Conservation (phyloP, 495 filamentous ascomycete genomes). For the Podospora australis region DNA sequence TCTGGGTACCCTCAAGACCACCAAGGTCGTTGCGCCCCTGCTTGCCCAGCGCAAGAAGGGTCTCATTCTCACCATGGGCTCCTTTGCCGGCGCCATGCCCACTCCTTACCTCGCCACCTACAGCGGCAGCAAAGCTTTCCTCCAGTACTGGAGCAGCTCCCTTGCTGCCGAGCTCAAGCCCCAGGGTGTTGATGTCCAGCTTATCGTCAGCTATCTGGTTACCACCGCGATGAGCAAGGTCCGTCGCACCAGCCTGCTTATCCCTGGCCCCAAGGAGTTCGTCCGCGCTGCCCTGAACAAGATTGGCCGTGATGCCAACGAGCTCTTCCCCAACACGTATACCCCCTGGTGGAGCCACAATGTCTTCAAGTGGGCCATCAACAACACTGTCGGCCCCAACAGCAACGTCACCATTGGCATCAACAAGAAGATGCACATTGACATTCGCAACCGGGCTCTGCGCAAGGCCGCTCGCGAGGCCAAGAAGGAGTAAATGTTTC, state of each 20-base stretch:
- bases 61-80: constrained; percentile 94
- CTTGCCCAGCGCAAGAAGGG: constrained; percentile 79
- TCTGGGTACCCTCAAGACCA: constrained; percentile 77
- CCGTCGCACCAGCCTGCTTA: constrained; percentile 61
- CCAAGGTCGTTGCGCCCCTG: constrained; percentile 73
- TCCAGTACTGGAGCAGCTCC: constrained; percentile 91
- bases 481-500: constrained; percentile 46
- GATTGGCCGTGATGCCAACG: constrained; percentile 72
- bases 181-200: constrained; percentile 73
- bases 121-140: constrained; percentile 95
- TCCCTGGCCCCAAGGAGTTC: constrained; percentile 77
- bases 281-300: constrained; percentile 72
- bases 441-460: constrained; percentile 80
- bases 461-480: constrained; percentile 80
- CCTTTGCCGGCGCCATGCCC: constrained; percentile 83
- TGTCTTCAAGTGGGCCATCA: constrained; percentile 77
- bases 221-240: constrained; percentile 96
- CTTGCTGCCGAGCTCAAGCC: constrained; percentile 76
- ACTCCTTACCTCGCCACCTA: constrained; percentile 94
- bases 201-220: constrained; percentile 86
- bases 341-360: constrained; percentile 93
- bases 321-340: constrained; percentile 68
- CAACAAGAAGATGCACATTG: constrained; percentile 77
- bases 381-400: constrained; percentile 61
- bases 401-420: constrained; percentile 53